Evolutionary conservation across 140 eudicot genomes (phyloP).

Genomic region (Oenanthe javanica): DNA sequence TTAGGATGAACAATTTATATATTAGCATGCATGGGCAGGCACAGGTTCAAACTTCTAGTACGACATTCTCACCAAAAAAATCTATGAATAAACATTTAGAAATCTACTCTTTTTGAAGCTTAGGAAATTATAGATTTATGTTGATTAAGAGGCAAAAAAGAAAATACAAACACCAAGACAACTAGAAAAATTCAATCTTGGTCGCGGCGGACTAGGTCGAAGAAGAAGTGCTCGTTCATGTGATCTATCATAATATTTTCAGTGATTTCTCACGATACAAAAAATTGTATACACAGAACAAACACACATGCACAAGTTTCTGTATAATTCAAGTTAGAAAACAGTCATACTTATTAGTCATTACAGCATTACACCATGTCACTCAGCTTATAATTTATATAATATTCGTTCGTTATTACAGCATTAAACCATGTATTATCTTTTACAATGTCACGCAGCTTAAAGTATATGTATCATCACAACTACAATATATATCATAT

Average conservation of each 20-base stretch:
- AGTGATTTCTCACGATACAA: background rate
- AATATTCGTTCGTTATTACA: background rate
- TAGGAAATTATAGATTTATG: background rate
- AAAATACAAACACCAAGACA: background rate
- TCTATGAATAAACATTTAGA: too few species aligned
- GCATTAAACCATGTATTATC: background rate
- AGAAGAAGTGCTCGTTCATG: background rate
- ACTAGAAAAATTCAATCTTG: background rate
- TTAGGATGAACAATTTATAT: background rate
- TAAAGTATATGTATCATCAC: background rate
- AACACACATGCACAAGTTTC: background rate
- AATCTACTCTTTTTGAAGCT: too few species aligned
- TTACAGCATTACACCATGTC: too few species aligned
- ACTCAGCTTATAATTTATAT: too few species aligned
- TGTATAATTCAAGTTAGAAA: background rate
- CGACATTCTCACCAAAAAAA: too few species aligned
- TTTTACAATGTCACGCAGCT: too few species aligned
- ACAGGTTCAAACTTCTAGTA: too few species aligned
- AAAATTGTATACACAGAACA: background rate
- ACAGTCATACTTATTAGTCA: too few species aligned
- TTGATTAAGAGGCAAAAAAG: background rate
- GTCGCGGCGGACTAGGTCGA: too few species aligned
- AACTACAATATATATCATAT: too few species aligned
- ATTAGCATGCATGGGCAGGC: too few species aligned
- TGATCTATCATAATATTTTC: background rate